A percentile compares a stretch with the other conserved stretches of the same genome.
Evolutionary conservation across 306 rosid species (phyloP).

Genomic region (Prunus campanulata): DNA sequence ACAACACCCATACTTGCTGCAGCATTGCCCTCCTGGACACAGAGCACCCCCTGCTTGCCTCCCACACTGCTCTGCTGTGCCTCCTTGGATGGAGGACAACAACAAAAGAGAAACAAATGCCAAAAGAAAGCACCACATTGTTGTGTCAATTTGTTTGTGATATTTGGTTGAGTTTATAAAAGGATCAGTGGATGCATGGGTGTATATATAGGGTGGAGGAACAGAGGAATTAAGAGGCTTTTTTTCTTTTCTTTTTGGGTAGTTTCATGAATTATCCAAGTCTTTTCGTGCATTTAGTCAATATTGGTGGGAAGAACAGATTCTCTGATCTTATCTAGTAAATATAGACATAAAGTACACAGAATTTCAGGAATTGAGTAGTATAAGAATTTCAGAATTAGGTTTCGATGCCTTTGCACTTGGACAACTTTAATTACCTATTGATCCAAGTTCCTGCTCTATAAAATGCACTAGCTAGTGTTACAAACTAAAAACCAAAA

Average conservation of each 20-base stretch:
- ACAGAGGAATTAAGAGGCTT: too few relatives aligned
- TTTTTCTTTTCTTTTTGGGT: too few relatives aligned
- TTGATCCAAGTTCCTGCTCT: too few relatives aligned
- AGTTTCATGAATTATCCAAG: too few relatives aligned
- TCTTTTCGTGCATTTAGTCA: not conserved
- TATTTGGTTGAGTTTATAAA: not conserved
- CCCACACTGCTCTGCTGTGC: constrained; percentile 28
- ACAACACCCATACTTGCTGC: constrained; percentile 59
- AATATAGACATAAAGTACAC: not conserved
- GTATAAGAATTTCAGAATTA: not conserved
- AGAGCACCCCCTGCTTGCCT: constrained; percentile 35
- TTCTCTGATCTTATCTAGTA: not conserved
- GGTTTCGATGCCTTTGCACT: constrained; percentile 1
- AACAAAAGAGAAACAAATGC: not conserved
- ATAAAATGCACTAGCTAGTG: too few relatives aligned
- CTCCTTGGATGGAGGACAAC: constrained; percentile 1
- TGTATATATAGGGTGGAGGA: not conserved
- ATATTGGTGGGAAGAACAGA: not conserved
- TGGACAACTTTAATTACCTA: not conserved
- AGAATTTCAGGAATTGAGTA: not conserved
- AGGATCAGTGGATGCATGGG: not conserved
- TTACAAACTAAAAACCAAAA: too few relatives aligned
- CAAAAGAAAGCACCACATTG: constrained; percentile 7
- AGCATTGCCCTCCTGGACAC: constrained; percentile 48
- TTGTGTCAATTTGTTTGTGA: not conserved